Evolutionary conservation across 2,329 filamentous ascomycete genomes (phyloP).

Genomic region (Aureobasidium sp.): DNA sequence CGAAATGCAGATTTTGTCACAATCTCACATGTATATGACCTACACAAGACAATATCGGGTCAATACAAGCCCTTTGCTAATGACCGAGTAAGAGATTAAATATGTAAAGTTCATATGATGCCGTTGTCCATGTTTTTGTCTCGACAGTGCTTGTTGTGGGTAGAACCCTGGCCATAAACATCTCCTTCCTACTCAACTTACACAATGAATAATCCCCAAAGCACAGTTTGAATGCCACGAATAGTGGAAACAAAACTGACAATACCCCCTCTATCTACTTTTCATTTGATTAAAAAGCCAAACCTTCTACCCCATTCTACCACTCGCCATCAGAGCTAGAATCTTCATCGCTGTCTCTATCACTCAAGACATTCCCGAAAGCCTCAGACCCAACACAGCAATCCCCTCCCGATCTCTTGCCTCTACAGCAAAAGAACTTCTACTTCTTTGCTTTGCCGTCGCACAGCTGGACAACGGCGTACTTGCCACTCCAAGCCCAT

Average conservation of each 20-base stretch:
- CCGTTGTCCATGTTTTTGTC: not conserved
- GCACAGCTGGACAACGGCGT: slow-evolving; percentile 85
- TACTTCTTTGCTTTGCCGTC: slow-evolving; percentile 47
- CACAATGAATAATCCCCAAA: not conserved
- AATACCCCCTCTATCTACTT: not conserved
- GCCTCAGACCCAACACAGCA: not conserved
- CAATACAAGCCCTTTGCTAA: accelerated
- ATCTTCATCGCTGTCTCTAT: too few species aligned
- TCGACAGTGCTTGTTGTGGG: not conserved
- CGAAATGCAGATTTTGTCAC: not conserved
- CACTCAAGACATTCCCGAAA: too few species aligned
- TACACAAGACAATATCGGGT: accelerated
- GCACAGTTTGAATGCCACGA: not conserved
- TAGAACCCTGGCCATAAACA: not conserved
- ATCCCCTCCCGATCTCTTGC: not conserved
- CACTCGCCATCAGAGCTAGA: not conserved
- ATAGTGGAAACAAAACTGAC: not conserved
- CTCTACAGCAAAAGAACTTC: not conserved
- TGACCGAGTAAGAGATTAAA: accelerated
- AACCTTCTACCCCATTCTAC: not conserved
- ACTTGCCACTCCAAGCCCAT: slow-evolving; percentile 96
- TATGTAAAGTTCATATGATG: too few species aligned
- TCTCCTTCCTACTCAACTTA: not conserved
- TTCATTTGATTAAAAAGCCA: not conserved
- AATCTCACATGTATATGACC: not conserved